A percentile compares a stretch with the other conserved stretches of the same genome.
phyloP scores from a whole-genome alignment of 2,329 filamentous ascomycete genomes.

The Trichoderma citrinoviride region DNA sequence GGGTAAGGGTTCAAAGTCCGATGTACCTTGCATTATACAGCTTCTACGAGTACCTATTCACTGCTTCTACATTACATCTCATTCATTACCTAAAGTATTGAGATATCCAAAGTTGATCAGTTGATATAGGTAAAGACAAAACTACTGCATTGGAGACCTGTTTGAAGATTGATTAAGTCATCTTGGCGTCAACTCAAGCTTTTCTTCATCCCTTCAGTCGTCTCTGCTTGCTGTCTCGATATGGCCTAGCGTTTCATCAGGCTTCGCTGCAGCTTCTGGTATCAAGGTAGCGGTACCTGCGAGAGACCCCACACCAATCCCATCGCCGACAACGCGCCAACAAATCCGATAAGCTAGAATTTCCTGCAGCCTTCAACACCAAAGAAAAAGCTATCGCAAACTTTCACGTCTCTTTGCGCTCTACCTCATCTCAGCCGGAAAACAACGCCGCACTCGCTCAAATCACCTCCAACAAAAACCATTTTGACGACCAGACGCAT shows the following conservation, averaged over 20 bases:
- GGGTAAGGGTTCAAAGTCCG: neutral
- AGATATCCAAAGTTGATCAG: too few species aligned
- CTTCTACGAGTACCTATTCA: neutral
- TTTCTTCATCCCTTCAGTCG: too few species aligned
- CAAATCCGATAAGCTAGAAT: neutral
- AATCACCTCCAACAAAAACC: neutral
- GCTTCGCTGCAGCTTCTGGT: too few species aligned
- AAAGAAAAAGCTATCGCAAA: neutral
- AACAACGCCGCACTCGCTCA: neutral
- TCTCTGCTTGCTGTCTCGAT: neutral
- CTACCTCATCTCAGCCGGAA: neutral
- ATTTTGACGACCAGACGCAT: neutral
- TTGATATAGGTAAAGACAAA: too few species aligned
- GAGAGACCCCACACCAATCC: conserved; percentile 1
- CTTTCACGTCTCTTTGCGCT: neutral
- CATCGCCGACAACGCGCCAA: neutral
- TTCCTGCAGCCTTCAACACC: neutral
- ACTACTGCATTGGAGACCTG: too few species aligned
- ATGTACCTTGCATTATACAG: neutral
- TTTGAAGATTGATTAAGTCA: too few species aligned
- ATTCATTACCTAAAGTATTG: too few species aligned
- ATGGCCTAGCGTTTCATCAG: neutral
- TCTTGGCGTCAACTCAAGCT: too few species aligned
- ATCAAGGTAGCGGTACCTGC: neutral
- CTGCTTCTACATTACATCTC: neutral